These are phyloP conservation scores for Penicillium parvum DNA, from an alignment of 495 filamentous ascomycete genomes.

Conservation along the genomic window DNA sequence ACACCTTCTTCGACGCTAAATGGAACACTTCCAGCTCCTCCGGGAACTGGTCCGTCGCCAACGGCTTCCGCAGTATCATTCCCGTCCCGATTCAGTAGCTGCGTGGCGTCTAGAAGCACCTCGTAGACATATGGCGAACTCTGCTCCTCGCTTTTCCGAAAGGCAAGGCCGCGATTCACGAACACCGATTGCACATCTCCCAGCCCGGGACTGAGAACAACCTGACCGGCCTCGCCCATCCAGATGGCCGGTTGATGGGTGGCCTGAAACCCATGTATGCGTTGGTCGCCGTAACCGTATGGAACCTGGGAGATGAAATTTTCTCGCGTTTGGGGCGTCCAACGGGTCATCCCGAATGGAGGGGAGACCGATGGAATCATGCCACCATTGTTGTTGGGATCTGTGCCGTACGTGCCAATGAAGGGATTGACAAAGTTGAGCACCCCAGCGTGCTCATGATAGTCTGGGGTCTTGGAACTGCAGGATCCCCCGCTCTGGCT, in stretches of 20 bases:
- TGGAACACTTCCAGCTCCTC: conserved; percentile 20
- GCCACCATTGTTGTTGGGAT: conserved; percentile 23
- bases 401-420: conserved; percentile 22
- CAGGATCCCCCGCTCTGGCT: background rate
- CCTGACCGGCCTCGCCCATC: conserved; percentile 27
- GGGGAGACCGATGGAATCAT: conserved; percentile 27
- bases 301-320: conserved; percentile 28
- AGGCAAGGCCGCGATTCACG: conserved; percentile 21
- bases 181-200: conserved; percentile 24
- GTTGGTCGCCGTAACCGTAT: conserved; percentile 21
- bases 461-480: background rate
- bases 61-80: conserved; percentile 27
- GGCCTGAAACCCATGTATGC: conserved; percentile 26
- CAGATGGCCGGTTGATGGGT: conserved; percentile 29
- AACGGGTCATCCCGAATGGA: conserved; percentile 27
- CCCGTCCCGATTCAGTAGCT: conserved; percentile 16
- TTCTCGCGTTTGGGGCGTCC: conserved; percentile 28
- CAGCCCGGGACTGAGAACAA: conserved; percentile 21
- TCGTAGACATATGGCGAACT: conserved; percentile 27
- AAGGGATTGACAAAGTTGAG: conserved; percentile 21
- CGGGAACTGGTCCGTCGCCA: conserved; percentile 19
- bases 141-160: conserved; percentile 18
- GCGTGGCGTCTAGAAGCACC: conserved; percentile 19
- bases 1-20: conserved; percentile 16
- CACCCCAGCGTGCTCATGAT: conserved; percentile 13